Percentiles rank a stretch among this genome's conserved stretches.
These are phyloP conservation scores for Moesziomyces sp. DNA, from an alignment of 1,284 basidiomycete species.

Conservation along the genomic window DNA sequence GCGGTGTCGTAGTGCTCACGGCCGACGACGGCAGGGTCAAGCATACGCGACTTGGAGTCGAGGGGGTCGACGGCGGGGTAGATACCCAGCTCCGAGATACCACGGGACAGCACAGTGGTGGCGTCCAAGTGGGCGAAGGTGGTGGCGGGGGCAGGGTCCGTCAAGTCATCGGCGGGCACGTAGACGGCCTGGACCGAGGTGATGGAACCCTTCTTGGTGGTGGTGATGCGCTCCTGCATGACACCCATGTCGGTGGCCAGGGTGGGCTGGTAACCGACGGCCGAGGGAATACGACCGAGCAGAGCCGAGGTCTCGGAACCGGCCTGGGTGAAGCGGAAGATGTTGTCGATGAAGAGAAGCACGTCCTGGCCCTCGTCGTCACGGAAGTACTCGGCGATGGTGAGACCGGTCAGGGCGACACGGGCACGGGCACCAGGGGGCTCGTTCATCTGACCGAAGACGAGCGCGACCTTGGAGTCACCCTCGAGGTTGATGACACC, in stretches of 20 bases:
- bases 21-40: slow-evolving; percentile 96
- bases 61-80: slow-evolving; percentile 99
- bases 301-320: slow-evolving; percentile 99
- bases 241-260: slow-evolving; percentile 99
- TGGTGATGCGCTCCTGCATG: slow-evolving; percentile 99
- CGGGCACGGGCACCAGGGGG: slow-evolving; percentile 99
- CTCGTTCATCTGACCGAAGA: slow-evolving; percentile 99
- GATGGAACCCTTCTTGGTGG: slow-evolving; percentile 99
- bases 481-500: slow-evolving; percentile 97
- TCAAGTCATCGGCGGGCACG: slow-evolving; percentile 99
- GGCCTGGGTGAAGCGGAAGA: slow-evolving; percentile 90
- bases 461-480: slow-evolving; percentile 98
- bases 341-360: slow-evolving; percentile 99
- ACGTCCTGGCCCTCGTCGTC: slow-evolving; percentile 99
- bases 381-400: slow-evolving; percentile 99
- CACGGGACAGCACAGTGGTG: slow-evolving; percentile 97
- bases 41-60: slow-evolving; percentile 99
- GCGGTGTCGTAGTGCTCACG: slow-evolving; percentile 94
- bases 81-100: slow-evolving; percentile 99
- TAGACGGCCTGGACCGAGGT: slow-evolving; percentile 99
- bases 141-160: slow-evolving; percentile 97
- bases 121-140: slow-evolving; percentile 99
- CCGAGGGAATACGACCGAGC: slow-evolving; percentile 99
- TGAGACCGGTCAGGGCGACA: slow-evolving; percentile 98
- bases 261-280: slow-evolving; percentile 99